Base-by-base conservation (phyloP, 1,284 basidiomycete species). In the Xerocomus amazonicus region DNA sequence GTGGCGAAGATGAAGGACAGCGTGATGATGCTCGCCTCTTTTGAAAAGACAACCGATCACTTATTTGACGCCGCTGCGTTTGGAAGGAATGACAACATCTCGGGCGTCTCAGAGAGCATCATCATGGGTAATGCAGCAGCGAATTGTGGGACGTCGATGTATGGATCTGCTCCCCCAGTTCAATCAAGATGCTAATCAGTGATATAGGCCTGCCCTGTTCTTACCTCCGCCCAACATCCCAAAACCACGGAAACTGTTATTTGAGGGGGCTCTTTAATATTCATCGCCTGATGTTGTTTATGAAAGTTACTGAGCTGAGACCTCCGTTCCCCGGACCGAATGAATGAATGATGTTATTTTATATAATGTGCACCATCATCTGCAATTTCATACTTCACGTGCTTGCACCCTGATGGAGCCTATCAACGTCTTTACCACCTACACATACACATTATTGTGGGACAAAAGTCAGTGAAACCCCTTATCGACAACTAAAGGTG, bases 1-100 rank as follows among this genome's bases (percentile, higher is more conserved):
- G 96, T 99, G n/a, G 93, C 96, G 23, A 99, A 99, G 74, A 99
- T 99, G 93, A 99, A 99, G 73, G 97, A 99, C 72, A 97, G 93
- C 61, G 95, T 98, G 1, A 81, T 99, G 60, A 99, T 99, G 97
- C 77, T 99, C 62, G 97, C 97, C 9, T 97, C 93, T 29, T 99
- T 99, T 69, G 97, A 99, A 72, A 99, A 99, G 76, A 99, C 97
- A 27, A 99, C 97, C 10, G 97, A 99, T 73, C 97, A 99, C 69
- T 73, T 99, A 55, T 99, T 99, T 71, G 95, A 99, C 63, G 97
- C 97, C 1, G 91, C 97, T 4, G 88, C 97, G 9, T 97, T 88
- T 68, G 93, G 94, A 16, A 98, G 99, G 73, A 93, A 87, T 48
- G 97, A 99, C 65, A 83, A 81, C 50, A 97, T 99, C 52, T 85